Evolutionary conservation across 495 filamentous ascomycete genomes (phyloP), one percentile per base, ranked within the genome.

Genomic region (Neurospora sp.): DNA sequence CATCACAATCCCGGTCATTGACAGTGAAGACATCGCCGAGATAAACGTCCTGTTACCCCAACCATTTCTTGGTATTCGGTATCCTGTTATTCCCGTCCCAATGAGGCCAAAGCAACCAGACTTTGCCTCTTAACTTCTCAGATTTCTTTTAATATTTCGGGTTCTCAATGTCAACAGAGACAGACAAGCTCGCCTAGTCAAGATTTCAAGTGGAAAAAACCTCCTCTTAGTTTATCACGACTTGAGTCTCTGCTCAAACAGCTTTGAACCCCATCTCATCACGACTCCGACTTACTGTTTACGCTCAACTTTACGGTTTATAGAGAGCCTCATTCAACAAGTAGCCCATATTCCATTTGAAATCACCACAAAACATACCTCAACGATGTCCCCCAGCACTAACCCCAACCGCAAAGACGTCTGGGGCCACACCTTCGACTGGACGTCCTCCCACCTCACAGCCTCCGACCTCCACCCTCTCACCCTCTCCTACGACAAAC

Each of bases 371-470:
- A n/a, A 35, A 37, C 4, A 18, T 2, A 35, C 39, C 11, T n/a
- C 71, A 62, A 18, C 14, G 0, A 66, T 72, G 71, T n/a, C 1
- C n/a, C 8, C 70, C 1, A 49, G 0, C 23, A 44, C 4, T 37
- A 54, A 42, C 23, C 76, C 77, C 31, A 80, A 78, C 44, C 76
- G 73, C 16, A 46, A 74, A 20, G 27, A 82, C 60, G 83, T 80
- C 72, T 95, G 90, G 90, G 92, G 88, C 7, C 87, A 92, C 76
- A 86, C 86, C 6, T 95, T 95, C 78, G 85, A 90, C 70, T 91
- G 91, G 86, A 92, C 92, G 0, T 79, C 86, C 3, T 79, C 89
- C 1, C 93, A 97, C 79, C 80, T 87, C 18, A 90, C 88, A 11
- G 72, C 82, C n/a, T 85, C 91, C 72, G 80, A 93, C 77, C 77